A percentile compares a stretch with the other conserved stretches of the same genome.
phyloP scores from a whole-genome alignment of 192 early-diverging fungal genomes.

The Ambispora gerdemannii region DNA sequence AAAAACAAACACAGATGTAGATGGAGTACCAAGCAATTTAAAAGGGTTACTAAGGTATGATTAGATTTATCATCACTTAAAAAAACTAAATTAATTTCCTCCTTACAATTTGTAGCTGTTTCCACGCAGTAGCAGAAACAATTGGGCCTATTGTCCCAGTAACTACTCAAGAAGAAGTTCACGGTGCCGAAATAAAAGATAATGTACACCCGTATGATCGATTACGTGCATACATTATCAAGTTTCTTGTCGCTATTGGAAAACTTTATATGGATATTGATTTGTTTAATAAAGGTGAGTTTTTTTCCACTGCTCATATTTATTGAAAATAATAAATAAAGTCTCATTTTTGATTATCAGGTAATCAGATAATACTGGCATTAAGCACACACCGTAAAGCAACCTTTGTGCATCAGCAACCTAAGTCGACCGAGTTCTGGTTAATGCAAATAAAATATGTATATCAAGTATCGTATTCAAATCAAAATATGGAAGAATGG shows the following conservation, averaged over 20 bases:
- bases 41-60: constrained; percentile 29
- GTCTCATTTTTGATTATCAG: constrained; percentile 27
- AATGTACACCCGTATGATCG: constrained; percentile 30
- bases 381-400: constrained; percentile 31
- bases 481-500: constrained; percentile 11
- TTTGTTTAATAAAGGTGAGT: constrained; percentile 46
- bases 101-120: constrained; percentile 38
- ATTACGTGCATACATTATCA: constrained; percentile 33
- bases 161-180: not conserved
- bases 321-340: constrained; percentile 16
- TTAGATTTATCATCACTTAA: too few species aligned
- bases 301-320: not conserved
- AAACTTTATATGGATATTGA: constrained; percentile 31
- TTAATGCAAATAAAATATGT: constrained; percentile 32
- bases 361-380: constrained; percentile 36
- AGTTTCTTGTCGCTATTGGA: constrained; percentile 35
- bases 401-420: constrained; percentile 32
- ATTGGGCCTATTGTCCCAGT: constrained; percentile 20
- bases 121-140: constrained; percentile 30
- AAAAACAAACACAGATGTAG: not conserved
- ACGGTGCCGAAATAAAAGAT: not conserved
- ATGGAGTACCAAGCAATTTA: constrained; percentile 4
- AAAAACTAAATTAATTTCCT: not conserved
- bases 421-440: constrained; percentile 30
- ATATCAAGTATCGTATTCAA: constrained; percentile 18